Evolutionary conservation across 2,329 filamentous ascomycete species (phyloP), one percentile per base, ranked within the genome.

Genomic region (Cercospora zeae-maydis): DNA sequence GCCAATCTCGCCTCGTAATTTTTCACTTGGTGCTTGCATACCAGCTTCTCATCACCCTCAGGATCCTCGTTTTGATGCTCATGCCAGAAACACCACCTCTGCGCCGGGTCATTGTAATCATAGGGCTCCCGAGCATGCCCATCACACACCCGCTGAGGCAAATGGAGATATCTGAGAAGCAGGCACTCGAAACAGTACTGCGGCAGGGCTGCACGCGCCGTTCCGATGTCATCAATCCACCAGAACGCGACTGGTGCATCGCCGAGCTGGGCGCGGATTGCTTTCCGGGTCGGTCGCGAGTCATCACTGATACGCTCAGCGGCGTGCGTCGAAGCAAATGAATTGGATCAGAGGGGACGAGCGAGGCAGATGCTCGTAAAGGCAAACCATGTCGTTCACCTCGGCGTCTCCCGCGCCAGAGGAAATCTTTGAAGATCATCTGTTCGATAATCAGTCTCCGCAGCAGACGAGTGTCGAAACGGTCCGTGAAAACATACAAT

Each of bases 401-500:
- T 16, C 37, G 24, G 33, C 33, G 4, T 14, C 21, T 4, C 31
- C 52, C 13, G 16, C 27, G 5, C 37, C 9, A 14, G 42, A 47
- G 42, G 19, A 5, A 4, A 59, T 54, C n/a, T 14, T 61, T 65
- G 11, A 64, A 30, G 30, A 66, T 57, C 16, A 66, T 47, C 34
- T 54, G 31, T 30, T 67, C 39, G 16, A 62, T 59, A 6, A 57
- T 14, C 13, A 54, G 54, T 9, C 30, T 47, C 6, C 65, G 63
- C 21, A 67, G 45, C 5, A 24, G 1, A 6, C 27, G 55, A 11
- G 54, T 62, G 59, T 66, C 58, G 36, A 58, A 60, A 1, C 31
- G 24, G 42, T 67, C 65, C 24, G 58, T 61, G 19, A 67, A 63
- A 2, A 36, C 31, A 54, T 66, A 67, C 24, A 67, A 19, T 14